phyloP scores from a whole-genome alignment of 1,139 yeast species.

The Pichia norvegensis region DNA sequence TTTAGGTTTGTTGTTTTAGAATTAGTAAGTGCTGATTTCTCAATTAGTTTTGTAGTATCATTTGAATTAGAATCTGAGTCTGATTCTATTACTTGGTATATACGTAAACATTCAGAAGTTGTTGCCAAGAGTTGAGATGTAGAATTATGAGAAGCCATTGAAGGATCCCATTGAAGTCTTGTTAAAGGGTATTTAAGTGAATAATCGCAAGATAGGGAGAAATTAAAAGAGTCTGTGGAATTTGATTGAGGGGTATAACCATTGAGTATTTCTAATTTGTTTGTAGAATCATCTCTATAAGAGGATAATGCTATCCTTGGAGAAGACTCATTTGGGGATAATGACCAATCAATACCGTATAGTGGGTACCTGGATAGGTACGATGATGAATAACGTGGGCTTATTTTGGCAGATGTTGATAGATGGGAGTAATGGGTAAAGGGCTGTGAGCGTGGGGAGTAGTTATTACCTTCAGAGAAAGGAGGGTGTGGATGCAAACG shows the following conservation, averaged over 20 bases:
- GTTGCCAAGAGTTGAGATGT: conserved; percentile 47
- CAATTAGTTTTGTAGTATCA: conserved; percentile 27
- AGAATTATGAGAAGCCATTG: conserved; percentile 18
- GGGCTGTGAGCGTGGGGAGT: neutral
- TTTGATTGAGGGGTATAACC: conserved; percentile 25
- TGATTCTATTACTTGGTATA: conserved; percentile 42
- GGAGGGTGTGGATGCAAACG: neutral
- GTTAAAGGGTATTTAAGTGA: conserved; percentile 61
- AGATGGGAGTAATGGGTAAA: neutral
- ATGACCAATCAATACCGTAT: conserved; percentile 62
- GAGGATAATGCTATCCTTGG: conserved; percentile 60
- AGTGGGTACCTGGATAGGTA: conserved; percentile 58
- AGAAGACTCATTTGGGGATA: conserved; percentile 29
- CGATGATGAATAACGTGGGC: conserved; percentile 36
- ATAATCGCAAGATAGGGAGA: conserved; percentile 40
- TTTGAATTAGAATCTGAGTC: conserved; percentile 1
- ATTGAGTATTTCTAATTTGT: conserved; percentile 44
- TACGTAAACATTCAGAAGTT: conserved; percentile 61
- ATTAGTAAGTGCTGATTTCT: conserved; percentile 34
- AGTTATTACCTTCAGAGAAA: neutral
- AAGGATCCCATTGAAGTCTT: conserved; percentile 66
- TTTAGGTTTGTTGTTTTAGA: conserved; percentile 34
- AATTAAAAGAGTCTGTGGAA: neutral
- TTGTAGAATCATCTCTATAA: conserved; percentile 61
- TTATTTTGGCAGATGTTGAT: neutral